Base-by-base conservation (phyloP, 768 basidiomycete species). In the Phlebiopsis gigantea region DNA sequence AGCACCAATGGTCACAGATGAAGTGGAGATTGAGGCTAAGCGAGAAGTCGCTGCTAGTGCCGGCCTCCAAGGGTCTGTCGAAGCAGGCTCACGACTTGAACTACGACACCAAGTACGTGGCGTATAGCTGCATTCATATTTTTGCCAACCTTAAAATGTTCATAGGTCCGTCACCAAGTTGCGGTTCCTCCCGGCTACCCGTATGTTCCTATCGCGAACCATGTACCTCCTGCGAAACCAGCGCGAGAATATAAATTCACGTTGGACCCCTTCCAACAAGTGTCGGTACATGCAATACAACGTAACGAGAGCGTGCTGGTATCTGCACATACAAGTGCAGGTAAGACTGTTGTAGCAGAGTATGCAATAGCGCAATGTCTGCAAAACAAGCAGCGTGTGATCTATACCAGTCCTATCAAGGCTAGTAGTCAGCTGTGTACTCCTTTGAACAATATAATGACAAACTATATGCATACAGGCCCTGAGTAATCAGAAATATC, bases 371-470 rank as follows among this genome's bases (percentile, higher is more conserved):
- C 97, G 0, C 92, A 93, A 70, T 95, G 91, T 79, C 76, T 99
- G 65, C 86, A 85, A 71, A 87, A 89, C 67, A 93, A 93, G 67
- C 91, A 97, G 73, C 81, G 97, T 71, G 96, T 98, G 64, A 97
- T 98, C 60, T 99, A 99, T 74, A 99, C 97, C 22, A 94, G 91
- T 80, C 97, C 97, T 55, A 99, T 99, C 75, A 99, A 99, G 84
- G 96, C 94, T 72, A 67, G 83, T 78, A 41, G 67, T 39, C 52
- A 58, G 50, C 24, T 41, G 34, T 28, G 29, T 26, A 30, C 19
- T 25, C 10, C 12, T 29, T 28, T 15, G 44, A 41, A 41, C 29
- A 48, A 63, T 46, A 26, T 41, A 42, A 67, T 63, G 61, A 61
- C 26, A 26, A 55, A 52, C 62, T 22, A 50, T 42, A 61, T 68